phyloP scores from a whole-genome alignment of 192 early-diverging fungal species.

The Chytriomyces sp. region DNA sequence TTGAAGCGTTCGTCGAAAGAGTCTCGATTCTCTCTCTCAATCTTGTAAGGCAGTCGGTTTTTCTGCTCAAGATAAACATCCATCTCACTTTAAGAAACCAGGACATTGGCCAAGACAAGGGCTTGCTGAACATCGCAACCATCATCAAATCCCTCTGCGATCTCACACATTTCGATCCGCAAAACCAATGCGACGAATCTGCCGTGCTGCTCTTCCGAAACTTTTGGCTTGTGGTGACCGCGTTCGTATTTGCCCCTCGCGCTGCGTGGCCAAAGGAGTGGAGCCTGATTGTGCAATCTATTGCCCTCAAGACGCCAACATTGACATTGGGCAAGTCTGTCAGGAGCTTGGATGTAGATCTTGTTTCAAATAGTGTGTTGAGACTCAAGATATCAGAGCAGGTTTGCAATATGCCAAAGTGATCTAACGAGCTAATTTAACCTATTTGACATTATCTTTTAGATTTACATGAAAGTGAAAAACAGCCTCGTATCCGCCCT shows the following conservation, averaged over 20 bases:
- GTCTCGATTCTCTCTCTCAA: slow-evolving; percentile 16
- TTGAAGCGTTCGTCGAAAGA: slow-evolving; percentile 47
- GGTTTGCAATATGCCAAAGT: slow-evolving; percentile 16
- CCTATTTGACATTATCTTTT: background rate
- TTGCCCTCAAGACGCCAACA: slow-evolving; percentile 86
- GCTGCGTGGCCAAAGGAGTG: slow-evolving; percentile 79
- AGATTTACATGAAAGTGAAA: slow-evolving; percentile 24
- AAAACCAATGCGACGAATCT: slow-evolving; percentile 44
- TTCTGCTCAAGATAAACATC: background rate
- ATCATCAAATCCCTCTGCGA: slow-evolving; percentile 51
- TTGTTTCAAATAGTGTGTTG: slow-evolving; percentile 85
- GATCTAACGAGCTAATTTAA: background rate
- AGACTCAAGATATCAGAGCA: slow-evolving; percentile 62
- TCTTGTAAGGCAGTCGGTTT: background rate
- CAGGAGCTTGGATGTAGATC: slow-evolving; percentile 84
- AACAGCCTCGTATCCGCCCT: background rate
- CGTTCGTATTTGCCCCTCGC: slow-evolving; percentile 76
- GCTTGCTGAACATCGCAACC: slow-evolving; percentile 43
- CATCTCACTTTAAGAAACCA: background rate
- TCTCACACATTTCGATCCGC: slow-evolving; percentile 19
- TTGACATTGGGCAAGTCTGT: slow-evolving; percentile 73
- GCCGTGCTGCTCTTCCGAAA: slow-evolving; percentile 78
- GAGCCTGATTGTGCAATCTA: slow-evolving; percentile 64
- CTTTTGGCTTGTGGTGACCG: slow-evolving; percentile 88
- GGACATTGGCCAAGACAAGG: slow-evolving; percentile 27